These are phyloP conservation scores for Yarrowia deformans DNA, from an alignment of 805 yeast species.

Conservation along the genomic window DNA sequence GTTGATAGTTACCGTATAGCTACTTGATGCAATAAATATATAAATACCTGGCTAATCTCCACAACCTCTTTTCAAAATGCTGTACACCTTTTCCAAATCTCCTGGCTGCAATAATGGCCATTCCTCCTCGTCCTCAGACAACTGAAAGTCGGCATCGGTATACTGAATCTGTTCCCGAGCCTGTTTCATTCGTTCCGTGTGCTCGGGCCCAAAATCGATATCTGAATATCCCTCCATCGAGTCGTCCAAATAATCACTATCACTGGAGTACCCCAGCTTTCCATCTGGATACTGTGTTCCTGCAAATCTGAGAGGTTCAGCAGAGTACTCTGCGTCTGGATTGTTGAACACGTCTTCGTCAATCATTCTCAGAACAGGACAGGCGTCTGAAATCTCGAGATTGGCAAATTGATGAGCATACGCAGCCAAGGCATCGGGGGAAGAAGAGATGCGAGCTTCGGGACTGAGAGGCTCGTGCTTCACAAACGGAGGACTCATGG, in stretches of 20 bases:
- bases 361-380: neutral
- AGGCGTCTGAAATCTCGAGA: neutral
- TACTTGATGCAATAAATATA: too few species aligned
- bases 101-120: neutral
- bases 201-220: neutral
- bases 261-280: neutral
- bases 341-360: neutral
- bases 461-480: neutral
- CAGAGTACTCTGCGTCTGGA: neutral
- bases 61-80: neutral
- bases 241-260: neutral
- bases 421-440: neutral
- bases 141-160: neutral
- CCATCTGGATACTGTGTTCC: slow-evolving; percentile 9
- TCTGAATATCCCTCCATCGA: neutral
- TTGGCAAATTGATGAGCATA: neutral
- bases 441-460: neutral
- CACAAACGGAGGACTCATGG: neutral
- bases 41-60: neutral
- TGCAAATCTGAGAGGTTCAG: neutral
- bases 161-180: neutral
- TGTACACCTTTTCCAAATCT: neutral
- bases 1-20: too few species aligned
- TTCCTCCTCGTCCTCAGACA: neutral
- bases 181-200: neutral